Percentiles rank a stretch among this genome's conserved stretches.
These are phyloP conservation scores for Acacia acuminata DNA, from an alignment of 306 rosid genomes.

Conservation along the genomic window DNA sequence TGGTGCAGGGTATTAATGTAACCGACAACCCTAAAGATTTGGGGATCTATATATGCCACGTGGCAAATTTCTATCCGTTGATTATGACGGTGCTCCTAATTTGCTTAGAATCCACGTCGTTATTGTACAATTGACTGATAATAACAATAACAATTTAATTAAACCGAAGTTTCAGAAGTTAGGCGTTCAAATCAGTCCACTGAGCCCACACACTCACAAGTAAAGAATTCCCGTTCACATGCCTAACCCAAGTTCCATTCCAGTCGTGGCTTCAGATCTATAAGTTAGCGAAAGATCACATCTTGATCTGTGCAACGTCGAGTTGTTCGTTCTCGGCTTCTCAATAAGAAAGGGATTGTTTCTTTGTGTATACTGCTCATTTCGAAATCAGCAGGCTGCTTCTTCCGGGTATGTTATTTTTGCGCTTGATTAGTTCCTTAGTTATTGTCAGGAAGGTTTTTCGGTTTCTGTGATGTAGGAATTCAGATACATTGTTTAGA, in stretches of 20 bases:
- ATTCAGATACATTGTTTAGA: background rate
- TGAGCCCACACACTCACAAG: background rate
- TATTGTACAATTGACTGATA: background rate
- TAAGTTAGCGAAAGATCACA: slow-evolving; percentile 4
- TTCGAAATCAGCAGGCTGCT: slow-evolving; percentile 15
- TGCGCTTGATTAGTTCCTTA: background rate
- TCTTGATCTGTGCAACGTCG: background rate
- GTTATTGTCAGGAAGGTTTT: background rate
- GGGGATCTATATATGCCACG: slow-evolving; percentile 27
- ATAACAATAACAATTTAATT: background rate
- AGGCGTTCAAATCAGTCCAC: slow-evolving; percentile 31
- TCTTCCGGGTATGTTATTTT: slow-evolving; percentile 38
- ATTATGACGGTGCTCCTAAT: slow-evolving; percentile 20
- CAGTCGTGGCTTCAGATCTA: slow-evolving; percentile 36
- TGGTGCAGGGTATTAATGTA: background rate
- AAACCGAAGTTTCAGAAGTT: background rate
- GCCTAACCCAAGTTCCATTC: background rate
- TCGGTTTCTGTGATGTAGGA: slow-evolving; percentile 6
- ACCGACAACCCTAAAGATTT: slow-evolving; percentile 31
- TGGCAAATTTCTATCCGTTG: slow-evolving; percentile 29
- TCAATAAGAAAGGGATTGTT: background rate
- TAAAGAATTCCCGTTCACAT: background rate
- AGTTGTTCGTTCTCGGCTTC: background rate
- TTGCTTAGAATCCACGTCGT: background rate
- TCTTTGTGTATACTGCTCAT: slow-evolving; percentile 1